Base-by-base conservation (phyloP, 306 rosid genomes). In the Cucumis hystrix region DNA sequence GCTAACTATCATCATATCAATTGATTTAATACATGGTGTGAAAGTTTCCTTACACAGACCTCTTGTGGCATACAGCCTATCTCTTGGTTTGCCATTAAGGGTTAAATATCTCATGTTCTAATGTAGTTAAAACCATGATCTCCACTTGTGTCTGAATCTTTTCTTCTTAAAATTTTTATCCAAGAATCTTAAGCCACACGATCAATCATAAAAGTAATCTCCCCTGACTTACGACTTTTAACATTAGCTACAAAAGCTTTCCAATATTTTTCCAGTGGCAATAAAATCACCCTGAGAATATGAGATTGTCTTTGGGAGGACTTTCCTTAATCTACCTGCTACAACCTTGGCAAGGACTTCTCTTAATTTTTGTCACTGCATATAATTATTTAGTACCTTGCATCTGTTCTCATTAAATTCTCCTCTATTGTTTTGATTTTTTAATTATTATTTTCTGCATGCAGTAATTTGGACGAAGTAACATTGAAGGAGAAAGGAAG, bases 401-500 rank as follows among this genome's bases (percentile, higher is more conserved):
- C 20, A 56, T 63, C 45, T 79, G 55, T 78, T 15, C 4, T 72
- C 21, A 11, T 57, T 23, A 3, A 14, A 61, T 47, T 67, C 4
- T 66, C 75, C 35, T 78, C 63, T 45, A 35, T 43, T 69, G 76
- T 45, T 69, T 20, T 74, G 54, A 56, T 73, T 75, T 41, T 67
- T 18, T 73, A 49, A 43, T 77, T 77, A 47, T 72, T 64, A 78
- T 75, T 81, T 30, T 71, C 16, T 49, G 76, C 69, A 79, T 82
- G 78, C 91, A 95, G 99, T 88, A 85, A 91, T 70, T 61, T 90
- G 79, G 93, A 95, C 92, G 99, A 90, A 86, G 92, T 88, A 74
- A 95, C 89, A 75, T 81, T 95, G 82, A 92, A 95, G 87, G 99
- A 95, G 92, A 95, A 89, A 81, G 99, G 99, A 85, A 89, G 96